Evolutionary conservation across 495 filamentous ascomycete species (phyloP).

Genomic region (Chaetomium fimeti): DNA sequence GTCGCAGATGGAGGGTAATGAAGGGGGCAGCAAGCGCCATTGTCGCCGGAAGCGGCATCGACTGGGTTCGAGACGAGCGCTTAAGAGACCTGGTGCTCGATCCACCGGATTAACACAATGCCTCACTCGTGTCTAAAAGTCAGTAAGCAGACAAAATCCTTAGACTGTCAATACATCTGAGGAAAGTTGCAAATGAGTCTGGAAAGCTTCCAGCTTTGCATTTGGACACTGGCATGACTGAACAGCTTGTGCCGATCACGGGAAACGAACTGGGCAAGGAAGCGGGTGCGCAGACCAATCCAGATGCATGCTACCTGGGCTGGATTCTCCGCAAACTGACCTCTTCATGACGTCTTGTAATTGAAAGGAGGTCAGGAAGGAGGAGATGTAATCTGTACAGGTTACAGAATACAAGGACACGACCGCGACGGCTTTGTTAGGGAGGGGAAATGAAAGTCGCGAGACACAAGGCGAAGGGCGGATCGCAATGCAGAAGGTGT

Average conservation of each 20-base stretch:
- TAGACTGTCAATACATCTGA: neutral
- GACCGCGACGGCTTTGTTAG: neutral
- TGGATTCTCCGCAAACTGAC: neutral
- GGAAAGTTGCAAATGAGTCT: too few species aligned
- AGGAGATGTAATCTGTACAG: too few species aligned
- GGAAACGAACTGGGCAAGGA: too few species aligned
- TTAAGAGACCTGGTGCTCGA: conserved; percentile 74
- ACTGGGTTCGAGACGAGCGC: conserved; percentile 73
- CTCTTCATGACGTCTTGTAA: too few species aligned
- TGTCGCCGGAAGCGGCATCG: conserved; percentile 77
- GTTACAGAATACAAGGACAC: too few species aligned
- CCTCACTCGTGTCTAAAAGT: too few species aligned
- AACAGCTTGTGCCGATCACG: too few species aligned
- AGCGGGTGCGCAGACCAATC: too few species aligned
- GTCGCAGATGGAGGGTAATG: conserved; percentile 66
- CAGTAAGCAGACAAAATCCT: neutral
- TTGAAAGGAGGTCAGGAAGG: too few species aligned
- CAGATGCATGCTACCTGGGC: too few species aligned
- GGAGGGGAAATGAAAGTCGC: neutral
- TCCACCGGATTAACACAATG: conserved; percentile 47
- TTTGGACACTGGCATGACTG: too few species aligned
- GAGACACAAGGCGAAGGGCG: neutral
- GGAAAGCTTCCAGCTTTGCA: too few species aligned
- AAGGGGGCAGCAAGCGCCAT: conserved; percentile 71
- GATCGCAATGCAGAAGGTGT: neutral